Evolutionary conservation across 1,139 yeast species (phyloP).

Genomic region (Protomyces arabidopsidicola): DNA sequence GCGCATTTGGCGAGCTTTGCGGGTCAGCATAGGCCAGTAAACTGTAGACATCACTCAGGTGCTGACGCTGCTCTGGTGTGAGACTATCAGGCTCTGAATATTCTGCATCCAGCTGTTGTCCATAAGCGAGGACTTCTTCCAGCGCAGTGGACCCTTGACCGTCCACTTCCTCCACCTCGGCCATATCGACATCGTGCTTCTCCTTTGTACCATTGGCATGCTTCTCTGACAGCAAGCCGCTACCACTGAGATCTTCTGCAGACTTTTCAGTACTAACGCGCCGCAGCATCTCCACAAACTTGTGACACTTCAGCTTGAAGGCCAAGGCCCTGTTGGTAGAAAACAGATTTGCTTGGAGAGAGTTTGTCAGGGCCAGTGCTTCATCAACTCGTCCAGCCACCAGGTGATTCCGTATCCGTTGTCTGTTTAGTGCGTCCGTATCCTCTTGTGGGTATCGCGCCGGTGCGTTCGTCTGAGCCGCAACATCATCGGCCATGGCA

Average conservation of each 20-base stretch:
- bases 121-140: slow-evolving; percentile 45
- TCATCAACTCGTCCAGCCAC: slow-evolving; percentile 49
- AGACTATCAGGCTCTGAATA: slow-evolving; percentile 39
- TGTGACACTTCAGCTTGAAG: slow-evolving; percentile 54
- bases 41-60: slow-evolving; percentile 46
- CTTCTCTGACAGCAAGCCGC: neutral
- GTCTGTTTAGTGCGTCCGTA: slow-evolving; percentile 48
- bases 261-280: slow-evolving; percentile 28
- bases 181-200: neutral
- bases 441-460: slow-evolving; percentile 35
- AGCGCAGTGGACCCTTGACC: slow-evolving; percentile 33
- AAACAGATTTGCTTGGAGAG: slow-evolving; percentile 49
- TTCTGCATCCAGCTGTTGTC: slow-evolving; percentile 47
- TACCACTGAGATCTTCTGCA: slow-evolving; percentile 17
- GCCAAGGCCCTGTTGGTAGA: slow-evolving; percentile 44
- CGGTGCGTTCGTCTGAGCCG: slow-evolving; percentile 21
- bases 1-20: slow-evolving; percentile 40
- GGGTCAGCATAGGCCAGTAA: slow-evolving; percentile 54
- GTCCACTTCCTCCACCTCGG: neutral
- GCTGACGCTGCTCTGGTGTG: slow-evolving; percentile 37
- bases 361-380: slow-evolving; percentile 46
- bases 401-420: slow-evolving; percentile 48
- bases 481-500: slow-evolving; percentile 54
- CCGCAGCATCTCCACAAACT: slow-evolving; percentile 48
- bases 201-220: neutral